Evolutionary conservation across 2,329 filamentous ascomycete species (phyloP).

Genomic region (Alternaria ethzedia): DNA sequence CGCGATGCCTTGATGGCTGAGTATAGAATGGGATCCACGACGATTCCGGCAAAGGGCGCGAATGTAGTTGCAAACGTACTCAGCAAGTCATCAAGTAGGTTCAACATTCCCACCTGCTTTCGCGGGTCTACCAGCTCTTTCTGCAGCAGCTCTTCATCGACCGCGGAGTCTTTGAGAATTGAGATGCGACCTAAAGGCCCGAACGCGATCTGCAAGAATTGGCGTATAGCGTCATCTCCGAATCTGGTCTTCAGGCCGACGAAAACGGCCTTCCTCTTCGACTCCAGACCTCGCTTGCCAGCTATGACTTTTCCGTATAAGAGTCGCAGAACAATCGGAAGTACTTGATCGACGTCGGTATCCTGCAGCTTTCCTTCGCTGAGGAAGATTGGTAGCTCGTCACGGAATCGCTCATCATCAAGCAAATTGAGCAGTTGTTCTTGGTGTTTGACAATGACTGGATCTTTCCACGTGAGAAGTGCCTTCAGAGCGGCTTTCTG

Average conservation of each 20-base stretch:
- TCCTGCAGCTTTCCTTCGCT: conserved; percentile 71
- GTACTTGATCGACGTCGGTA: conserved; percentile 73
- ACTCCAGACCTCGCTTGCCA: conserved; percentile 80
- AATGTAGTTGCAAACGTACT: conserved; percentile 81
- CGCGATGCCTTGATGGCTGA: conserved; percentile 74
- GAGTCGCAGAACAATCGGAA: conserved; percentile 85
- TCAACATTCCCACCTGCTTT: conserved; percentile 88
- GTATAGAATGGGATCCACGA: conserved; percentile 81
- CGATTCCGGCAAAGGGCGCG: conserved; percentile 67
- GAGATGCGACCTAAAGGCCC: conserved; percentile 69
- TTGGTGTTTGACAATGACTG: conserved; percentile 76
- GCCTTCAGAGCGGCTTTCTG: conserved; percentile 86
- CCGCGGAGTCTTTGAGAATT: conserved; percentile 60
- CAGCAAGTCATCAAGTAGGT: conserved; percentile 88
- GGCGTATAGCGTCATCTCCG: conserved; percentile 73
- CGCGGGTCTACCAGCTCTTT: conserved; percentile 67
- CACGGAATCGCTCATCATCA: conserved; percentile 89
- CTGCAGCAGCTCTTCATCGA: conserved; percentile 54
- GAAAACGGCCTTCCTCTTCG: conserved; percentile 75
- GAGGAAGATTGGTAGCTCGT: conserved; percentile 90
- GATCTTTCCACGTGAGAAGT: conserved; percentile 86
- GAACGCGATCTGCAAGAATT: conserved; percentile 82
- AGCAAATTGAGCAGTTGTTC: conserved; percentile 86
- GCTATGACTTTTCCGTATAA: conserved; percentile 90
- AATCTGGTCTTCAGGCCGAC: conserved; percentile 78